Evolutionary conservation across 371 early-diverging fungal genomes (phyloP).

Genomic region (Apophysomyces variabilis): DNA sequence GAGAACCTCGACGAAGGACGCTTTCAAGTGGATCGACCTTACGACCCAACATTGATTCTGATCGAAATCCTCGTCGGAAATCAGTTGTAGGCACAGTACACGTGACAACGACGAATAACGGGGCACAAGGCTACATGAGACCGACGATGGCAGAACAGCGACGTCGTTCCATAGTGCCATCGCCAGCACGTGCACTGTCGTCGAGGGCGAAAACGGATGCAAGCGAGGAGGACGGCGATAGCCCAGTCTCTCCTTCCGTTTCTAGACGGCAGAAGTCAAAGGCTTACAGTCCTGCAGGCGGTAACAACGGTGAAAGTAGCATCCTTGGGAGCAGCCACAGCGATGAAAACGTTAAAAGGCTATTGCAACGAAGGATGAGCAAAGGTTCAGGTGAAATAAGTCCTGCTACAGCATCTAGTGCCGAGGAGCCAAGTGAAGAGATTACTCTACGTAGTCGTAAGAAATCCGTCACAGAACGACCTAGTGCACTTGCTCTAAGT

Average conservation of each 20-base stretch:
- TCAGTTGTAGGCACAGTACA: constrained; percentile 14
- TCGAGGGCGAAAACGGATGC: neutral
- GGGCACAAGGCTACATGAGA: constrained; percentile 30
- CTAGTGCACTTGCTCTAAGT: neutral
- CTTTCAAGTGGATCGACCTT: constrained; percentile 37
- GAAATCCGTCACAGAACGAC: neutral
- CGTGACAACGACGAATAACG: neutral
- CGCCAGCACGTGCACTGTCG: neutral
- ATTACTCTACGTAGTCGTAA: too few species aligned
- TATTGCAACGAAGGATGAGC: neutral
- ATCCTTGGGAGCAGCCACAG: too few species aligned
- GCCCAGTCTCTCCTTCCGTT: neutral
- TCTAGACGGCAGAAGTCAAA: neutral
- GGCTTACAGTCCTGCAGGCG: constrained; percentile 3
- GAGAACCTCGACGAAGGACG: constrained; percentile 35
- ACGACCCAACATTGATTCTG: constrained; percentile 13
- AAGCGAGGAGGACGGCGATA: neutral
- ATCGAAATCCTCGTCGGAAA: constrained; percentile 22
- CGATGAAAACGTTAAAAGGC: too few species aligned
- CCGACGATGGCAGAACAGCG: constrained; percentile 36
- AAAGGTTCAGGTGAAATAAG: neutral
- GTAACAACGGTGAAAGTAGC: neutral
- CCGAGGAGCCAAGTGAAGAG: neutral
- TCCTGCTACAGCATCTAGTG: neutral
- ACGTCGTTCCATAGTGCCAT: constrained; percentile 24